These are phyloP conservation scores for Lithospermum erythrorhizon DNA, from an alignment of 257 asterid species.

Conservation along the genomic window DNA sequence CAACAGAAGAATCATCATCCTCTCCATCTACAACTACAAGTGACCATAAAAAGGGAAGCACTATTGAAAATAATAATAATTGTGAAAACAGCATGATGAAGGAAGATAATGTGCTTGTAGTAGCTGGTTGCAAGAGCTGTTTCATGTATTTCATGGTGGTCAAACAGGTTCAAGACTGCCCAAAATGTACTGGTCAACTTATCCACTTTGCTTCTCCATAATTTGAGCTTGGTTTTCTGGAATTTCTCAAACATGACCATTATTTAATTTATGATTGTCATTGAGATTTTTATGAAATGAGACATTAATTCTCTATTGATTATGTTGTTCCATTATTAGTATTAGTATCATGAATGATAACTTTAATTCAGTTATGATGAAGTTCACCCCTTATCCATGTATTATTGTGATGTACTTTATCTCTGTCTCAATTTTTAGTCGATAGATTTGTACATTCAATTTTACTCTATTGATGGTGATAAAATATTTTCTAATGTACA, in stretches of 20 bases:
- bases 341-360: too few species aligned
- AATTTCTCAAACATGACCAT: background rate
- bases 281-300: conserved; percentile 2
- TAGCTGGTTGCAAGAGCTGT: conserved; percentile 91
- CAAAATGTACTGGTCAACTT: conserved; percentile 67
- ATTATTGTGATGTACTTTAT: too few species aligned
- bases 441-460: too few species aligned
- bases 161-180: conserved; percentile 56
- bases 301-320: background rate
- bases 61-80: background rate
- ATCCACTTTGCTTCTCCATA: background rate
- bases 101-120: conserved; percentile 43
- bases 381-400: too few species aligned
- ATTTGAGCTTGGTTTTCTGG: background rate
- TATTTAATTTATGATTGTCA: background rate
- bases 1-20: conserved; percentile 38
- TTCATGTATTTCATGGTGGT: conserved; percentile 95
- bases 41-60: conserved; percentile 7
- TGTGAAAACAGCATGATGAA: conserved; percentile 4
- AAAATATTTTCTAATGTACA: too few species aligned
- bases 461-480: too few species aligned
- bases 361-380: too few species aligned
- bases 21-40: conserved; percentile 40
- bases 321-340: too few species aligned
- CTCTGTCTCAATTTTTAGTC: too few species aligned